These are phyloP conservation scores for Penicillium vulpinum DNA, from an alignment of 2,329 filamentous ascomycete genomes.

Conservation along the genomic window DNA sequence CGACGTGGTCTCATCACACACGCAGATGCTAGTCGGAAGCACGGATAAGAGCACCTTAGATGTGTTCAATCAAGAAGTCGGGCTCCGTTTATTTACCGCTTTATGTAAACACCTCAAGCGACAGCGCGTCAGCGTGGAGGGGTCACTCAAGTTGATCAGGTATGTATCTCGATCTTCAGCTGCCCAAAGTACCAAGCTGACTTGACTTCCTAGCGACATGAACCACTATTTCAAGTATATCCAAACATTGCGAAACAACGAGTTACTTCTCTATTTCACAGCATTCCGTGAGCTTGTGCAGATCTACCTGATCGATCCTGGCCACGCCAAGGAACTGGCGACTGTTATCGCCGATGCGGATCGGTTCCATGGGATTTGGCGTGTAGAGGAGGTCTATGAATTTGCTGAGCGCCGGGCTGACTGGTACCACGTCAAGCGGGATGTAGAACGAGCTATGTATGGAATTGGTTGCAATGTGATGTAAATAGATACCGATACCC, in stretches of 20 bases:
- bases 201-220: constrained; percentile 67
- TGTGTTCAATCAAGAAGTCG: constrained; percentile 97
- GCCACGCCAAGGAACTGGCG: constrained; percentile 90
- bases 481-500: constrained; percentile 51
- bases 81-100: constrained; percentile 83
- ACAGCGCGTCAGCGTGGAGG: constrained; percentile 85
- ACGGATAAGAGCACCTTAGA: constrained; percentile 98
- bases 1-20: constrained; percentile 82
- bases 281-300: constrained; percentile 90
- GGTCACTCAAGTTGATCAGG: constrained; percentile 85
- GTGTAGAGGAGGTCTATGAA: constrained; percentile 95
- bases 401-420: constrained; percentile 92
- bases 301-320: constrained; percentile 87
- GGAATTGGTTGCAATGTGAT: constrained; percentile 85
- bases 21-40: constrained; percentile 86
- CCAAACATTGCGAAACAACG: constrained; percentile 74
- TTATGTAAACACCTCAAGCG: constrained; percentile 97
- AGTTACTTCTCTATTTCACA: constrained; percentile 85
- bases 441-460: constrained; percentile 96
- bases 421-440: constrained; percentile 85
- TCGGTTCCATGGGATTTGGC: constrained; percentile 87
- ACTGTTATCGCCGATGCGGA: constrained; percentile 90
- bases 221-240: constrained; percentile 90
- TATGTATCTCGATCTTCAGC: constrained; percentile 30
- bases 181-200: not conserved